Evolutionary conservation across 441 rosid species (phyloP).

Genomic region (Sinapis alba): DNA sequence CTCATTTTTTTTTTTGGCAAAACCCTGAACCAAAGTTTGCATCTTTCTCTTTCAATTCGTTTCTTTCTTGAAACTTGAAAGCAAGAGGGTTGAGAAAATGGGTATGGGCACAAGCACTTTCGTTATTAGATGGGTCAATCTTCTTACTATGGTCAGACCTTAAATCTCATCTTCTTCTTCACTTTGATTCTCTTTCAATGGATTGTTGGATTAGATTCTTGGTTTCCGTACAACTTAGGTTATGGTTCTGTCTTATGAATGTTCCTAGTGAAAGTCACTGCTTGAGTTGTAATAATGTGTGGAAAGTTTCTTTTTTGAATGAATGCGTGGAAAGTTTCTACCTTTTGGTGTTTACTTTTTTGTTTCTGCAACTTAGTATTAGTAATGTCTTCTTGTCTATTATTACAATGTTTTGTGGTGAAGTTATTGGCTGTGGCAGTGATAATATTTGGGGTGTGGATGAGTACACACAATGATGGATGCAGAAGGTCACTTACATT

Average conservation of each 20-base stretch:
- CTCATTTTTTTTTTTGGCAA: conserved; percentile 13
- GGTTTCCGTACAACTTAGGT: conserved; percentile 19
- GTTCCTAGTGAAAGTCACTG: background rate
- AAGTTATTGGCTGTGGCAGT: conserved; percentile 79
- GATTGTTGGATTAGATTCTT: conserved; percentile 14
- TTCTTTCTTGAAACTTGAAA: conserved; percentile 15
- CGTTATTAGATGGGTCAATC: conserved; percentile 92
- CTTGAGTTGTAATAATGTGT: background rate
- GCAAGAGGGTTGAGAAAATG: conserved; percentile 42
- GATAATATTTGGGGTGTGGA: conserved; percentile 83
- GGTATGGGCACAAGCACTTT: conserved; percentile 89
- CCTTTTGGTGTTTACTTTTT: background rate
- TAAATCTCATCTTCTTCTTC: background rate
- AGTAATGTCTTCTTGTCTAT: background rate
- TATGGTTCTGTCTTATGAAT: background rate
- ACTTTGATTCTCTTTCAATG: background rate
- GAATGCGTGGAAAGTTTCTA: conserved; percentile 7
- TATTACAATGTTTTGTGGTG: conserved; percentile 26
- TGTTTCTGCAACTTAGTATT: background rate
- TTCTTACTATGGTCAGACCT: conserved; percentile 78
- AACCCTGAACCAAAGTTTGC: conserved; percentile 6
- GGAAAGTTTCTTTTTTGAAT: conserved; percentile 5
- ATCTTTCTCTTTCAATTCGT: background rate
- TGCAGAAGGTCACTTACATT: conserved; percentile 84
- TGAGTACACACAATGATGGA: conserved; percentile 87